Base-by-base conservation (phyloP, 768 basidiomycete species). In the Pisolithus orientalis region DNA sequence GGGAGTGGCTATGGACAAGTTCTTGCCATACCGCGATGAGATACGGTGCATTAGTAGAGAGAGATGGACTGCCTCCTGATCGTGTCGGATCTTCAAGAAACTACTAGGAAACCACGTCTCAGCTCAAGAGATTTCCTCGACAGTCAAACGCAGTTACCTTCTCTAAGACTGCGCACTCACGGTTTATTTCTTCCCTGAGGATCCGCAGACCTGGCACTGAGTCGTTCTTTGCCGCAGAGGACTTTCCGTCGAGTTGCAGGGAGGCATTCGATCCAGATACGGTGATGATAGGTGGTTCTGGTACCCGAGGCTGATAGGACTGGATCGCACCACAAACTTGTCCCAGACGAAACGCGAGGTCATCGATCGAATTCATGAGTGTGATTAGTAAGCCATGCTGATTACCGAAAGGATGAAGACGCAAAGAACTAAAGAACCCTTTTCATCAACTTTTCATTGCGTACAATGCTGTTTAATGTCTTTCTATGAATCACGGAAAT, bases 1-100 rank as follows among this genome's bases (percentile, higher is more conserved):
- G 85, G 13, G 68, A 71, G 1, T 75, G 75, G 2, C 87, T 84
- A 55, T 76, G 74, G 9, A 84, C 54, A 1, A 91, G 73, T 62
- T 93, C 89, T 50, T 86, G 77, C 89, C 90, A 94, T 0, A 94
- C 87, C 0, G 88, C 84, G 11, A 86, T 72, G 28, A 90, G 73
- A 60, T 91, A 89, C 9, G 86, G 86, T 0, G 89, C 84, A 65
- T 93, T 94, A 8, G 84, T 89, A 0, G 85, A 85, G 21, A 80
- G 70, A 4, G 80, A 63, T 1, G 81, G 78, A 1, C 76, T 66
- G n/a, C 71, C 63, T 14, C 70, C 54, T 6, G 79, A 47, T 10
- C 38, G 5, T 34, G 32, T 74, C 56, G 49, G 29, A 13, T 50
- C 68, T 51, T 75, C 70, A 49, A 85, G 75, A 62, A 83, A 83